phyloP scores from a whole-genome alignment of 2,329 filamentous ascomycete species.

The Fusarium musae region DNA sequence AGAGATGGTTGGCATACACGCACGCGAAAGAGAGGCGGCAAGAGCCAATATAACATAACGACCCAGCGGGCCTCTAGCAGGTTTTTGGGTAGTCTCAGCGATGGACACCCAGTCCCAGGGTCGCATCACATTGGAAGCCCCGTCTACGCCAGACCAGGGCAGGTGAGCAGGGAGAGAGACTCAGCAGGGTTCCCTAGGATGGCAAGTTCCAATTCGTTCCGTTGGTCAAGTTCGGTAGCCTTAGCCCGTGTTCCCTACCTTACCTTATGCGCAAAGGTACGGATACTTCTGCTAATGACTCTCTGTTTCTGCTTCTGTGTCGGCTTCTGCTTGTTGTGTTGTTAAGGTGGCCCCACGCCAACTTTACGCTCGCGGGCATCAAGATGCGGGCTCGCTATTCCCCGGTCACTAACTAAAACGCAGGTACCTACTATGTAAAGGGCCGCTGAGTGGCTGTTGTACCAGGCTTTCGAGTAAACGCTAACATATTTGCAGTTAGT shows the following conservation, averaged over 20 bases:
- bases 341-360: slow-evolving; percentile 22
- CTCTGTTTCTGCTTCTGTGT: background rate
- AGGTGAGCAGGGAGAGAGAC: background rate
- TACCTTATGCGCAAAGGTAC: background rate
- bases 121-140: slow-evolving; percentile 14
- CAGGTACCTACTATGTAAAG: slow-evolving; percentile 26
- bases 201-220: slow-evolving; percentile 14
- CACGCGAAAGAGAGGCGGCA: slow-evolving; percentile 30
- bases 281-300: background rate
- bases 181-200: slow-evolving; percentile 28
- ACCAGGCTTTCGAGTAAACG: slow-evolving; percentile 21
- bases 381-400: slow-evolving; percentile 1
- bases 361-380: slow-evolving; percentile 3
- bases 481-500: slow-evolving; percentile 11
- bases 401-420: slow-evolving; percentile 31
- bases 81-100: slow-evolving; percentile 38
- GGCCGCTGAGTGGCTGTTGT: slow-evolving; percentile 36
- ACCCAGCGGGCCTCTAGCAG: slow-evolving; percentile 28
- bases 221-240: slow-evolving; percentile 6
- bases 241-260: slow-evolving; percentile 17
- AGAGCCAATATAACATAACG: slow-evolving; percentile 39
- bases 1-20: slow-evolving; percentile 29
- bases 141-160: slow-evolving; percentile 13
- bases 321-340: slow-evolving; percentile 14
- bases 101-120: slow-evolving; percentile 23